These are phyloP conservation scores for Pisolithus tinctorius DNA, from an alignment of 768 basidiomycete species.

Conservation along the genomic window DNA sequence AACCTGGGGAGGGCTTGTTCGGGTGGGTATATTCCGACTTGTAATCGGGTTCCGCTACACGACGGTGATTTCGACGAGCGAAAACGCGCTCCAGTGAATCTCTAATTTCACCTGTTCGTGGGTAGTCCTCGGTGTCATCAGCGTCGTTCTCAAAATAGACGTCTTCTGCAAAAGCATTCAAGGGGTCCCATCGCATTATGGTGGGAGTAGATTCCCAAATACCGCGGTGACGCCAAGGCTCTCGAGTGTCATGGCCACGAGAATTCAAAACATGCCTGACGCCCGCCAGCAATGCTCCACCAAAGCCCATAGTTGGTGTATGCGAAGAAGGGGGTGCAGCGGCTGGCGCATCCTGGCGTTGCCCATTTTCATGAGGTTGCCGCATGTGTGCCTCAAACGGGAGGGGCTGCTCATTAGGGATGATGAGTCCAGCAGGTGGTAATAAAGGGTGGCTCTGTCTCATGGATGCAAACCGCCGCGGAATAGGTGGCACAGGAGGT, in stretches of 20 bases:
- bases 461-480: constrained; percentile 33
- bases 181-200: constrained; percentile 25
- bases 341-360: constrained; percentile 22
- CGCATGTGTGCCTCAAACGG: constrained; percentile 39
- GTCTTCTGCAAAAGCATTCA: constrained; percentile 11
- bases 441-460: constrained; percentile 28
- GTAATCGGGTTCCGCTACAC: constrained; percentile 37
- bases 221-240: constrained; percentile 10
- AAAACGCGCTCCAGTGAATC: constrained; percentile 18
- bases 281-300: constrained; percentile 52
- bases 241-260: constrained; percentile 2
- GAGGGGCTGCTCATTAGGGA: constrained; percentile 45
- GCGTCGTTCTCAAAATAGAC: constrained; percentile 11
- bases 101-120: constrained; percentile 10
- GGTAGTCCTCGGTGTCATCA: constrained; percentile 9
- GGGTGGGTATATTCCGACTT: constrained; percentile 62
- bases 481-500: constrained; percentile 54
- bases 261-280: constrained; percentile 23
- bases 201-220: constrained; percentile 20
- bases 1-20: constrained; percentile 47
- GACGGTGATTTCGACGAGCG: constrained; percentile 11
- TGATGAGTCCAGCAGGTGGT: constrained; percentile 36
- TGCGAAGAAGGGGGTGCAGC: constrained; percentile 49
- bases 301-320: constrained; percentile 55
- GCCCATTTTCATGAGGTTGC: constrained; percentile 14